phyloP scores from a whole-genome alignment of 1,284 basidiomycete species.

The Cystobasidium pallidum region DNA sequence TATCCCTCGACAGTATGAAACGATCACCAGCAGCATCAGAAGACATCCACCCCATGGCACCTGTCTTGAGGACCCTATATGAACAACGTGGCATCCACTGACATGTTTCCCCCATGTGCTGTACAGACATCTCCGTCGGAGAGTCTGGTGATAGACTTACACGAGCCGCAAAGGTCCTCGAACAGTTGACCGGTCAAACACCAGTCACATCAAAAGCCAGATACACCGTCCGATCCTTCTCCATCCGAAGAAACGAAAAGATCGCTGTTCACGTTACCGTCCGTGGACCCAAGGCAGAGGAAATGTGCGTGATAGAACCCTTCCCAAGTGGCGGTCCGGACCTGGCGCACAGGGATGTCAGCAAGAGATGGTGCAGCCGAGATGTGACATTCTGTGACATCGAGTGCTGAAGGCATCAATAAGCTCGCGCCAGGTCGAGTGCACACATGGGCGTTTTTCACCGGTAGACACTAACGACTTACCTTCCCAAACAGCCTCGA shows the following conservation, averaged over 20 bases:
- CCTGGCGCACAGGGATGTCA: not conserved
- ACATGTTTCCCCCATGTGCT: not conserved
- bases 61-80: not conserved
- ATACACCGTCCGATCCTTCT: conserved; percentile 98
- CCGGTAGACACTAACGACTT: too few species aligned
- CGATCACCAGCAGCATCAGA: not conserved
- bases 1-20: not conserved
- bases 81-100: not conserved
- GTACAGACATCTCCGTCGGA: conserved; percentile 95
- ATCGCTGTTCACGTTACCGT: conserved; percentile 99
- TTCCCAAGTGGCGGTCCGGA: not conserved
- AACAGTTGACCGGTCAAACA: conserved; percentile 99
- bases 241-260: conserved; percentile 99
- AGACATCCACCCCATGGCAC: not conserved
- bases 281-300: conserved; percentile 98
- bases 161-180: conserved; percentile 97
- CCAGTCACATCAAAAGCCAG: conserved; percentile 99
- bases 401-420: too few species aligned
- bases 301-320: conserved; percentile 64
- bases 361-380: not conserved
- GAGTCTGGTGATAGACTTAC: conserved; percentile 99
- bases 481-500: conserved; percentile 64
- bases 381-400: too few species aligned
- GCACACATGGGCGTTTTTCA: too few species aligned
- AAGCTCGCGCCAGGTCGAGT: too few species aligned